Percentiles rank a stretch among this genome's conserved stretches.
Conservation (phyloP, 78 protist species). For the Dictyostelium brefeldianum region DNA sequence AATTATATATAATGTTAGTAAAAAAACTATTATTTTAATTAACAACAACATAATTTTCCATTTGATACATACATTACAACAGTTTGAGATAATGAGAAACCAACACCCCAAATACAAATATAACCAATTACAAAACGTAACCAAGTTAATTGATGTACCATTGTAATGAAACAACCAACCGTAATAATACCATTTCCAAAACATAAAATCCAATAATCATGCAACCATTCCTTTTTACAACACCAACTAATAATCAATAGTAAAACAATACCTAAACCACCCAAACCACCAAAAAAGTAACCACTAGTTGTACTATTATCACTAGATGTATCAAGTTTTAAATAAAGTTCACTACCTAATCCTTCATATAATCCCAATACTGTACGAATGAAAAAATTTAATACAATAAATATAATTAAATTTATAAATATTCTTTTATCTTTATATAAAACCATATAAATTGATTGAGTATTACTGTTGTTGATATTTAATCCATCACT, state of each 20-base stretch:
- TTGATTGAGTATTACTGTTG: not conserved
- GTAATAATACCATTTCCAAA: constrained; percentile 18
- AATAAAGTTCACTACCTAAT: constrained; percentile 14
- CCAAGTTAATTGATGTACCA: constrained; percentile 1
- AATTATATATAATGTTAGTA: too few relatives aligned
- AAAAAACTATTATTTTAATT: too few relatives aligned
- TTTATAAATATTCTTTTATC: constrained; percentile 12
- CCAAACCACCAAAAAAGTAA: constrained; percentile 41
- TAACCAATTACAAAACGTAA: not conserved
- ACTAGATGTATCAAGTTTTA: not conserved
- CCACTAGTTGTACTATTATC: constrained; percentile 11
- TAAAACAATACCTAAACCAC: constrained; percentile 3
- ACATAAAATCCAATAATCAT: constrained; percentile 20
- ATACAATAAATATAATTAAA: not conserved
- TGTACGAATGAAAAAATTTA: constrained; percentile 15
- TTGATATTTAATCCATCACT: not conserved
- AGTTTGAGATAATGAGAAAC: constrained; percentile 41
- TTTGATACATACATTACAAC: not conserved
- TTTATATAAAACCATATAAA: not conserved
- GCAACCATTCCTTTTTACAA: not conserved
- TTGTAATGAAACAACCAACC: not conserved
- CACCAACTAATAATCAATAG: not conserved
- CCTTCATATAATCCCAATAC: constrained; percentile 20
- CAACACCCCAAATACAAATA: constrained; percentile 34
- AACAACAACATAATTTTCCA: too few relatives aligned